Base-by-base conservation (phyloP, 2,329 filamentous ascomycete genomes). In the Fusarium keratoplasticum region DNA sequence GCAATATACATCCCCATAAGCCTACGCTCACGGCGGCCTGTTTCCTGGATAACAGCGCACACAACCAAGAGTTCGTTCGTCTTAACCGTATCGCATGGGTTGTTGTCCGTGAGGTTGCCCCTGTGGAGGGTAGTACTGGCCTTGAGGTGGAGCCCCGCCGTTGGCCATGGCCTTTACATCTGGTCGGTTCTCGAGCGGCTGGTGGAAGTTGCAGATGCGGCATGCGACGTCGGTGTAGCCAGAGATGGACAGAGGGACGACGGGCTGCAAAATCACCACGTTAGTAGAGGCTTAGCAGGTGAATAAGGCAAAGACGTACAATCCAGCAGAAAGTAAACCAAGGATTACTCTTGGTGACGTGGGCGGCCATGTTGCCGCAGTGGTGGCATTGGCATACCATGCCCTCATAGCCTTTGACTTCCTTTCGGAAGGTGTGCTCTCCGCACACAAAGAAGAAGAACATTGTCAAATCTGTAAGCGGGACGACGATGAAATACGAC, bases 251-350 rank as follows among this genome's bases (percentile, higher is more conserved):
- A 95, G 91, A 0, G 93, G 93, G 29, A 95, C 86, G 54, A 95
- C 82, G 58, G 93, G 93, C 88, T 92, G 57, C 29, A 58, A 33
- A 35, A 44, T 44, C 2, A 6, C 35, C 10, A 20, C 16, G 50
- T 80, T 72, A 81, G 78, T 33, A 57, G 18, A 35, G 22, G 33
- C 10, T 25, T 38, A 38, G 35, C 16, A 38, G 35, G 35, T 2
- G 35, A 38, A 38, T 38, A 38, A 38, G 35, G 16, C 16, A 18
- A 18, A 18, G 11, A 84, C 88, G 78, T 82, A 91, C 90, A 62
- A 95, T 83, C 83, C 93, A 95, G 86, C 93, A 95, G 79, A 95
- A 91, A 6, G 93, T 95, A 79, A 95, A 95, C 91, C 92, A 95
- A 47, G 90, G 90, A 68, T 91, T 87, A 67, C 87, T 88, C 81